phyloP scores from a whole-genome alignment of 805 yeast species.

The Pichia membranifaciens region DNA sequence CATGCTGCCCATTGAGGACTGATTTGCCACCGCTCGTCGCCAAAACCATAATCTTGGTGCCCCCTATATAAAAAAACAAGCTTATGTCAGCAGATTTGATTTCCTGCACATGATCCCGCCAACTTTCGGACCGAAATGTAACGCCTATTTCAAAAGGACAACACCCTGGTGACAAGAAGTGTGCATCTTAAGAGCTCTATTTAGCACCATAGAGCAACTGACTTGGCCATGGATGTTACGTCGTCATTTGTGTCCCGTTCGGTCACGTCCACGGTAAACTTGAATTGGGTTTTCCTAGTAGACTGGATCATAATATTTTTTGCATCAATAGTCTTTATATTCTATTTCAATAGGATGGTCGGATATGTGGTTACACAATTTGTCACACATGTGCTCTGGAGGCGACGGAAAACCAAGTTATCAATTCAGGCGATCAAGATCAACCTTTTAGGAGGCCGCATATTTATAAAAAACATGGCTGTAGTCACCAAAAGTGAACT shows the following conservation, averaged over 20 bases:
- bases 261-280: conserved; percentile 23
- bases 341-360: conserved; percentile 67
- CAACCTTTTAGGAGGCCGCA: conserved; percentile 76
- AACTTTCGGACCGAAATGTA: too few species aligned
- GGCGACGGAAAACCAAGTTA: conserved; percentile 47
- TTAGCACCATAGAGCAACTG: too few species aligned
- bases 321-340: conserved; percentile 57
- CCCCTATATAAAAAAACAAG: too few species aligned
- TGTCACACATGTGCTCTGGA: conserved; percentile 58
- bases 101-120: too few species aligned
- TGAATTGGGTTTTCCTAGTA: conserved; percentile 69
- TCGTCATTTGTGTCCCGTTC: conserved; percentile 24
- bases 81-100: too few species aligned
- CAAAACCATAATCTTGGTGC: too few species aligned
- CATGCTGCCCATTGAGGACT: too few species aligned
- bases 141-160: too few species aligned
- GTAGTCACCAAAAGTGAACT: conserved; percentile 72
- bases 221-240: conserved; percentile 26
- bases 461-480: conserved; percentile 70
- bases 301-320: conserved; percentile 74
- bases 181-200: too few species aligned
- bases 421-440: conserved; percentile 69
- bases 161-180: too few species aligned
- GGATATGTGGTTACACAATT: conserved; percentile 53
- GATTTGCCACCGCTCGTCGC: too few species aligned